Evolutionary conservation across 1,284 basidiomycete genomes (phyloP).

Genomic region (Trametes sp.): DNA sequence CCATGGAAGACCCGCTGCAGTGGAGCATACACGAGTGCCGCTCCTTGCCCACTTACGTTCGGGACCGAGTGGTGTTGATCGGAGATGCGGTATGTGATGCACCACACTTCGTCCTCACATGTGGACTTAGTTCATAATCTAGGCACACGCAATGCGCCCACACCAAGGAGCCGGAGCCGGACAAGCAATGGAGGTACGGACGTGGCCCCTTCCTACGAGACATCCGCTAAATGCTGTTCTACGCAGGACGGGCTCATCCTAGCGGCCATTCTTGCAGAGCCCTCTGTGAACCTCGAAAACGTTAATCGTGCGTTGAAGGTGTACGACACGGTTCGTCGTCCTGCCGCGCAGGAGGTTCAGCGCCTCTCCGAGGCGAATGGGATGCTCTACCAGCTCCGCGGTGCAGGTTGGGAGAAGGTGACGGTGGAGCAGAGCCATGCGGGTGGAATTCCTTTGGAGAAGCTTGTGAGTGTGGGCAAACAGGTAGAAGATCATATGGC

Average conservation of each 20-base stretch:
- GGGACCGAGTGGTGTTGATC: constrained; percentile 41
- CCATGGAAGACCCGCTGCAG: constrained; percentile 39
- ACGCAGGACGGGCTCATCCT: background rate
- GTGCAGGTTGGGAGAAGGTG: constrained; percentile 18
- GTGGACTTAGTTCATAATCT: background rate
- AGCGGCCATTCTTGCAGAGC: background rate
- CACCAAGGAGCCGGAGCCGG: constrained; percentile 50
- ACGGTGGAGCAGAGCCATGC: constrained; percentile 16
- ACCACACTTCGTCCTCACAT: background rate
- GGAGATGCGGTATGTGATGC: constrained; percentile 46
- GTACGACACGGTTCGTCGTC: constrained; percentile 48
- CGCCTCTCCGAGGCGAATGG: constrained; percentile 23
- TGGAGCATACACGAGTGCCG: constrained; percentile 45
- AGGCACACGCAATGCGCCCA: constrained; percentile 53
- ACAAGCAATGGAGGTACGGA: constrained; percentile 48
- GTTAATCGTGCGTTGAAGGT: constrained; percentile 41
- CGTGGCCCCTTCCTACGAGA: constrained; percentile 4
- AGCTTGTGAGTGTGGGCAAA: constrained; percentile 12
- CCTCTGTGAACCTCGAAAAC: constrained; percentile 20
- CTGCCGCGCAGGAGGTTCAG: constrained; percentile 35
- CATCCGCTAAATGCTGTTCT: background rate
- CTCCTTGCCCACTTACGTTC: constrained; percentile 37
- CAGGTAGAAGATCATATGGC: constrained; percentile 3
- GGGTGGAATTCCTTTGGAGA: constrained; percentile 15
- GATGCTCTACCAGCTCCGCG: constrained; percentile 21